Evolutionary conservation across 148 eudicot species (phyloP), one percentile per base, ranked within the genome.

Genomic region (Camellia lanceoleosa): DNA sequence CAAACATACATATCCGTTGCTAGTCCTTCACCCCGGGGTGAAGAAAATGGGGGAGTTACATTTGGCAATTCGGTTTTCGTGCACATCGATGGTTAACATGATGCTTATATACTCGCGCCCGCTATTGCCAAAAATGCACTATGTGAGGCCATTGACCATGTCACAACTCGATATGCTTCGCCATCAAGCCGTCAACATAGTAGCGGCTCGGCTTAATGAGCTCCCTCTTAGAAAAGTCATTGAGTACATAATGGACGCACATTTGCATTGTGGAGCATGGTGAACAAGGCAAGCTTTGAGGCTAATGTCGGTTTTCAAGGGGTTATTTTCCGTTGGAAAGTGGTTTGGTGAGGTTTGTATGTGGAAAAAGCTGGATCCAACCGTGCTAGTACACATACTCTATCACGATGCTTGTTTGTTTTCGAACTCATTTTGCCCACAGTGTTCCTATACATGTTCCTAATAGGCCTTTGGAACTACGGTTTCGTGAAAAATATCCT

Each of bases 31-130:
- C 16, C 90, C 97, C 0, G 98, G 98, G 3, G 87, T 95, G 10
- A 95, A 93, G 86, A 94, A 92, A 78, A 94, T 89, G 97, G 98
- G 98, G 8, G 97, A 94, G 69, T 77, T 94, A 75, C 97, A 94
- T 76, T 68, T 94, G 71, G 98, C 98, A 0, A 87, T 94, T 18
- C 90, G 98, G 38, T 94, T 94, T 78, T 85, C 98, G 0, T 88
- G 97, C 89, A 89, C 92, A 2, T 90, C 93, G 3, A 42, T 82
- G 76, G 55, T 80, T 12, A 90, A 91, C 87, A 74, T 92, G 80
- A 91, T 94, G 95, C 76, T 63, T 52, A 56, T 83, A 3, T 94
- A 94, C 85, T 75, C 90, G 7, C 84, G 80, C 54, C 98, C 98
- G 3, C 89, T 91, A 8, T 80, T 94, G 64, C 98, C 98, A 5